Conservation (phyloP, 768 basidiomycete genomes). For the Porpolomopsis calyptriformis region DNA sequence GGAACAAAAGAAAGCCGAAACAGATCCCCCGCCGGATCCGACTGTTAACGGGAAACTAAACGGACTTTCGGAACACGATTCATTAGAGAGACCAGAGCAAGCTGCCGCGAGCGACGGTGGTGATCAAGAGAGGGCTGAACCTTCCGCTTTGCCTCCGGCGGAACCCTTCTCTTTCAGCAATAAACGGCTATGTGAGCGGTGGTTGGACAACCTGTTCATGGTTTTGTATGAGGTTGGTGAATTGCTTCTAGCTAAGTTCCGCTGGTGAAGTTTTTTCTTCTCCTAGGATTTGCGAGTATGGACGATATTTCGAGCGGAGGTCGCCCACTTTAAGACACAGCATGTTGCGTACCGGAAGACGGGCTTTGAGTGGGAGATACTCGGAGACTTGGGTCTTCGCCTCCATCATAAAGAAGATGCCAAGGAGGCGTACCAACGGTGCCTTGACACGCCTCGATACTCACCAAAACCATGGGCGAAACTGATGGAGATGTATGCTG, state of each 20-base stretch:
- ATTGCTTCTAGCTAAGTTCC: background rate
- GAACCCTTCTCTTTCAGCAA: conserved; percentile 88
- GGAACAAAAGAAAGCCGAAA: conserved; percentile 25
- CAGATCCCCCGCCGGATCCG: conserved; percentile 12
- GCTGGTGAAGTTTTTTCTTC: conserved; percentile 3
- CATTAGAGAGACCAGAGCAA: conserved; percentile 39
- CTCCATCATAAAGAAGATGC: conserved; percentile 97
- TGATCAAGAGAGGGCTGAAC: conserved; percentile 29
- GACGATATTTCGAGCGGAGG: conserved; percentile 98
- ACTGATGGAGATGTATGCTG: conserved; percentile 92
- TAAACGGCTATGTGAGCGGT: conserved; percentile 92
- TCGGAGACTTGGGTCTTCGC: conserved; percentile 89
- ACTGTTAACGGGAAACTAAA: conserved; percentile 24
- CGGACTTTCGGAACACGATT: conserved; percentile 20
- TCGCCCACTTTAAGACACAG: conserved; percentile 98
- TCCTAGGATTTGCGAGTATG: conserved; percentile 86
- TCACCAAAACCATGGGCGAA: conserved; percentile 89
- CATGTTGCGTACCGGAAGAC: conserved; percentile 98
- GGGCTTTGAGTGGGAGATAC: conserved; percentile 94
- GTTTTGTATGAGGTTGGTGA: conserved; percentile 82
- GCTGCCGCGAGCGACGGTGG: conserved; percentile 38
- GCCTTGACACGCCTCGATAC: conserved; percentile 79
- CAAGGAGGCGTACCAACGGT: conserved; percentile 94
- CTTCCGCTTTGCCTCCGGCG: conserved; percentile 25
- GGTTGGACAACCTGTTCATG: conserved; percentile 98